Evolutionary conservation across 2,329 filamentous ascomycete genomes (phyloP).

Genomic region (Scolecobasidium constrictum): DNA sequence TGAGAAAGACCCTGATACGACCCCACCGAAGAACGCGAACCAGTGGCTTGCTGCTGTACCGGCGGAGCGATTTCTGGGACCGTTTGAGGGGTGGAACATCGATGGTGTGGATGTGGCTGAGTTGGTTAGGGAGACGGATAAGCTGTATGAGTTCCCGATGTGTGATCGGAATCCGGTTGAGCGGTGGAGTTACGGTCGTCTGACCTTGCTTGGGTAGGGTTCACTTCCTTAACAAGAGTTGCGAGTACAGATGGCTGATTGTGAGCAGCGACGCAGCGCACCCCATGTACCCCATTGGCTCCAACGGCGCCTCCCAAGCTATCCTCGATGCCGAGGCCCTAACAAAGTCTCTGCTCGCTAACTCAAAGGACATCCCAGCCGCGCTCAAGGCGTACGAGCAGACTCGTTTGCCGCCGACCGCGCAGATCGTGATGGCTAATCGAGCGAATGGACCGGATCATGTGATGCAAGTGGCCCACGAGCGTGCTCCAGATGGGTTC

Average conservation of each 20-base stretch:
- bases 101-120: constrained; percentile 30
- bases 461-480: constrained; percentile 34
- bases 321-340: constrained; percentile 34
- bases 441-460: constrained; percentile 36
- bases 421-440: constrained; percentile 37
- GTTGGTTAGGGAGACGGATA: constrained; percentile 30
- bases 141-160: constrained; percentile 37
- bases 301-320: constrained; percentile 33
- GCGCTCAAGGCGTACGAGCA: constrained; percentile 30
- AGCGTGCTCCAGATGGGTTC: constrained; percentile 31
- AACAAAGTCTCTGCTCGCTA: constrained; percentile 20
- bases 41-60: constrained; percentile 34
- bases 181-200: constrained; percentile 26
- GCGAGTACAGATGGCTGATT: no score
- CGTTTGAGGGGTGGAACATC: constrained; percentile 31
- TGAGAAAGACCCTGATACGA: constrained; percentile 31
- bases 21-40: constrained; percentile 32
- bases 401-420: constrained; percentile 29
- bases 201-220: constrained; percentile 32
- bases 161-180: constrained; percentile 32
- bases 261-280: no score
- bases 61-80: constrained; percentile 28
- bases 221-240: no score
- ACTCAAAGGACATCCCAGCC: constrained; percentile 16
- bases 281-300: constrained; percentile 33